phyloP scores from a whole-genome alignment of 2,329 filamentous ascomycete genomes.

The Magnaporthales sp. region DNA sequence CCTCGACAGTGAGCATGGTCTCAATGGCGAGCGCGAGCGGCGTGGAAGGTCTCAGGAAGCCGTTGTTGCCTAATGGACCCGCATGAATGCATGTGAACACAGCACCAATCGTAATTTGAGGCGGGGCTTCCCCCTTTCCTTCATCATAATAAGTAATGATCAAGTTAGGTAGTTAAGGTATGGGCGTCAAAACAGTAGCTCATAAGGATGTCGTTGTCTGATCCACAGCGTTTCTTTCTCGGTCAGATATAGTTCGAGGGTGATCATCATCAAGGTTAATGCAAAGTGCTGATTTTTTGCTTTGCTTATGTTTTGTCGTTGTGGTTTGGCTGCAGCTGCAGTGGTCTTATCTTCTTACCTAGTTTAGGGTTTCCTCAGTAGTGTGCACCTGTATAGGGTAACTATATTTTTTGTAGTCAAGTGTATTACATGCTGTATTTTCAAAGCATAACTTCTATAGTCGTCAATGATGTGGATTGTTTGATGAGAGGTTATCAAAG shows the following conservation, averaged over 20 bases:
- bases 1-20: conserved; percentile 40
- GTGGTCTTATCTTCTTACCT: background rate
- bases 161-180: background rate
- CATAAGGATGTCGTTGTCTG: background rate
- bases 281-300: background rate
- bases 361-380: background rate
- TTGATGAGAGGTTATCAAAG: background rate
- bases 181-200: background rate
- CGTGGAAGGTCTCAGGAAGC: conserved; percentile 47
- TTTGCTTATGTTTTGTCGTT: background rate
- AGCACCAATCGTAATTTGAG: background rate
- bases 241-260: background rate
- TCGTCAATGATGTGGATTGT: background rate
- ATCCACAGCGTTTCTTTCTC: background rate
- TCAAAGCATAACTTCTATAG: background rate
- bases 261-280: background rate
- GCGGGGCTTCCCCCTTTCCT: background rate
- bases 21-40: conserved; percentile 50
- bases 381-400: background rate
- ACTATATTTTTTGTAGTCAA: background rate
- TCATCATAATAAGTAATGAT: background rate
- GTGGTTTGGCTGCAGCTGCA: background rate
- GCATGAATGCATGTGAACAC: background rate
- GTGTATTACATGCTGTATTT: background rate
- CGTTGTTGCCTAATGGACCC: conserved; percentile 30